Evolutionary conservation across 1,284 basidiomycete species (phyloP), one percentile per base, ranked within the genome.

Genomic region (Schizophyllum amplum): DNA sequence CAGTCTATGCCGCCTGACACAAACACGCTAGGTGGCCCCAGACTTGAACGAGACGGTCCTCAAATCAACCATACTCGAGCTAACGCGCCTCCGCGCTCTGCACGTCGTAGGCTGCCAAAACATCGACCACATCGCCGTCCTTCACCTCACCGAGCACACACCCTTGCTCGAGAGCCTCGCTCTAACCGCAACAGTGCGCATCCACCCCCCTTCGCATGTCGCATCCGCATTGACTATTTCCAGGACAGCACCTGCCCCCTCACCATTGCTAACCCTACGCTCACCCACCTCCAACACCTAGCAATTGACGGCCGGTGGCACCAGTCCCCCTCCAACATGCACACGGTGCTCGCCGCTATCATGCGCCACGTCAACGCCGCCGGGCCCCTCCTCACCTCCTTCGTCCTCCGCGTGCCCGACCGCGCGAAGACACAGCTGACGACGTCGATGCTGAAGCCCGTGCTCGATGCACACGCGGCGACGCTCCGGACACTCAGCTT

Each of bases 21-120:
- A 24, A 47, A 60, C 53, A 22, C 58, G 52, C 49, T 59, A 88
- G 86, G 78, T 75, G 68, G 75, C 79, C 4, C 73, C 70, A 49
- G 78, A 83, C 20, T 65, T 86, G 25, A 82, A 85, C 62, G 72
- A 75, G 26, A 63, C 63, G 25, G 68, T 83, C 2, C 70, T 89
- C 46, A 72, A 77, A 51, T 57, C 69, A n/a, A 72, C 75, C 4
- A 66, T 88, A 9, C 57, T 64, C 15, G 69, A 78, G 7, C 71
- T 87, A 0, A 79, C 84, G 0, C 67, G 70, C 26, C 72, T 89
- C 7, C 67, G 69, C 9, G 77, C 77, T 11, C 71, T 89, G 1
- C 83, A 87, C 66, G 66, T 89, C 42, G 65, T 87, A 22, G 74
- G 72, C 6, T 89, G 87, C 65, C 66, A 75, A 2, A 78, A 79